Conservation (phyloP, 164 flowering plant genomes). For the Stephania cephalantha region DNA sequence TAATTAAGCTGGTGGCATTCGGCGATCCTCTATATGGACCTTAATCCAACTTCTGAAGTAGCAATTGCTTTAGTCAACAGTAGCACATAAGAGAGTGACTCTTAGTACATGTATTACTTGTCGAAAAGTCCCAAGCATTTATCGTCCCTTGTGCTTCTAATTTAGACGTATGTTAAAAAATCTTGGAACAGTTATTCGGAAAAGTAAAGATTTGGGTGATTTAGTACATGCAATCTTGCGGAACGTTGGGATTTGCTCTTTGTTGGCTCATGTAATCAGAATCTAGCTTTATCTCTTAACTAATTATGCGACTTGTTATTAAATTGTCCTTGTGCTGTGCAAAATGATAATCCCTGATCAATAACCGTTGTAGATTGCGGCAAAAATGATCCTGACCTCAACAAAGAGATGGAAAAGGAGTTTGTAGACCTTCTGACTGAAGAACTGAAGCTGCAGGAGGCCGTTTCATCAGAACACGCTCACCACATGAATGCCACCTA, state of each 20-base stretch:
- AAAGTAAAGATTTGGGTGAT: neutral
- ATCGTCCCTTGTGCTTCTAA: neutral
- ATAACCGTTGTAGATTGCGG: constrained; percentile 56
- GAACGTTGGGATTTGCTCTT: neutral
- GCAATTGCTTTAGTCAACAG: neutral
- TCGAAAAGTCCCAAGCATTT: neutral
- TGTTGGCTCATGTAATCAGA: neutral
- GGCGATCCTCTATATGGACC: neutral
- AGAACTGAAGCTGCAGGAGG: constrained; percentile 70
- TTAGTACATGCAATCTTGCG: neutral
- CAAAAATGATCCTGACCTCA: constrained; percentile 73
- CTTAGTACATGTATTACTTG: neutral
- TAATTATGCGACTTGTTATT: neutral
- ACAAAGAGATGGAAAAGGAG: constrained; percentile 82
- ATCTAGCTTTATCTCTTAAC: neutral
- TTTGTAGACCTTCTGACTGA: constrained; percentile 78
- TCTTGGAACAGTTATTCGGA: neutral
- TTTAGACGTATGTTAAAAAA: neutral
- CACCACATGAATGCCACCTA: constrained; percentile 68
- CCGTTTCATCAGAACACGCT: constrained; percentile 51
- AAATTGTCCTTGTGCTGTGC: neutral
- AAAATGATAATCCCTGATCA: neutral
- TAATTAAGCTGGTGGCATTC: neutral
- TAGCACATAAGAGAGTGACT: neutral
- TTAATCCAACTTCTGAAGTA: neutral